Evolutionary conservation across 345 rosid genomes (phyloP).

Genomic region (Citrus unshiu): DNA sequence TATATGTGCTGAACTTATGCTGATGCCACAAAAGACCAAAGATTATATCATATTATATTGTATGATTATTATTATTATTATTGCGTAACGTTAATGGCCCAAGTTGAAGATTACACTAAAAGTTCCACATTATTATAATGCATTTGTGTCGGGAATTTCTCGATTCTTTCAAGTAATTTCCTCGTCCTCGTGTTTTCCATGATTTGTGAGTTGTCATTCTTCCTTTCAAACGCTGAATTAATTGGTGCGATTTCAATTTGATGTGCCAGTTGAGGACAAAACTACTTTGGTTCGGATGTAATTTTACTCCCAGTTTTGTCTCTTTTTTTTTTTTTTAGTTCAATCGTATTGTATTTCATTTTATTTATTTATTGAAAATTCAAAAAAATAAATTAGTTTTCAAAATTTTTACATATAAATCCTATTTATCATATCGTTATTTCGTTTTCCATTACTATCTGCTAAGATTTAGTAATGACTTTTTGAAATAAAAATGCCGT

Average conservation of each 20-base stretch:
- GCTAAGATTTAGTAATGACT: too few relatives aligned
- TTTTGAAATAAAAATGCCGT: too few relatives aligned
- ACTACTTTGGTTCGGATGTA: too few relatives aligned
- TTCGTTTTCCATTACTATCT: too few relatives aligned
- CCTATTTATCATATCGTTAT: too few relatives aligned
- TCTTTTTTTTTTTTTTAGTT: too few relatives aligned
- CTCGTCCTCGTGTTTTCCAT: background rate
- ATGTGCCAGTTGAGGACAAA: background rate
- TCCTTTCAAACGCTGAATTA: background rate
- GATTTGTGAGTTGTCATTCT: background rate
- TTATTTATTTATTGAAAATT: too few relatives aligned
- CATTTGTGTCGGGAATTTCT: conserved; percentile 7
- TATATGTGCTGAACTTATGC: background rate
- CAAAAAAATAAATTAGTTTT: too few relatives aligned
- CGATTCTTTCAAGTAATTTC: background rate
- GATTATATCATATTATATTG: background rate
- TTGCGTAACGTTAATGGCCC: background rate
- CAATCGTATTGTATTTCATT: background rate
- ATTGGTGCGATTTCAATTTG: background rate
- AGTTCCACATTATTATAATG: background rate
- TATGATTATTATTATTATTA: too few relatives aligned
- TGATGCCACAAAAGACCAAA: conserved; percentile 6
- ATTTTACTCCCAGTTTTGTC: too few relatives aligned
- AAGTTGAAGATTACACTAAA: background rate
- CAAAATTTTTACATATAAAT: too few relatives aligned